phyloP scores from a whole-genome alignment of 2,329 filamentous ascomycete species.

The Colletotrichum scovillei region DNA sequence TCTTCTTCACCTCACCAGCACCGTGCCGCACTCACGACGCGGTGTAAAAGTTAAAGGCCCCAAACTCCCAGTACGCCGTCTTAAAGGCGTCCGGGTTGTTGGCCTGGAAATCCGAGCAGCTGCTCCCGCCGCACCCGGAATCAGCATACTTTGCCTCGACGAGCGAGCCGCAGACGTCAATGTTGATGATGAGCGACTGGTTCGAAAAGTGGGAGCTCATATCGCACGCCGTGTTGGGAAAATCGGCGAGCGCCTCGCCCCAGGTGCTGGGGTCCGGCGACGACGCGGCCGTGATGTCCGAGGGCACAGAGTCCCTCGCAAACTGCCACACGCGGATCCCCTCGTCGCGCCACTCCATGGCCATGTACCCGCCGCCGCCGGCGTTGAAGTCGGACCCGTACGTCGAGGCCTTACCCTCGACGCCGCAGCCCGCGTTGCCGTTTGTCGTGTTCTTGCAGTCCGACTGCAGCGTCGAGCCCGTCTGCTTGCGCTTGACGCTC shows the following conservation, averaged over 20 bases:
- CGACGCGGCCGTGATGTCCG: constrained; percentile 58
- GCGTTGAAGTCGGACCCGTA: constrained; percentile 66
- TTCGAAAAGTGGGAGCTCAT: constrained; percentile 71
- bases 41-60: constrained; percentile 68
- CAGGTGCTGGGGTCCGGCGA: constrained; percentile 71
- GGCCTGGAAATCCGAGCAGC: constrained; percentile 68
- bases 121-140: constrained; percentile 58
- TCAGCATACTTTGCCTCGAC: constrained; percentile 58
- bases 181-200: constrained; percentile 74
- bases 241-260: constrained; percentile 72
- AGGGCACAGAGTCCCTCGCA: constrained; percentile 56
- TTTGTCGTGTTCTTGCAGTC: constrained; percentile 65
- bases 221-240: constrained; percentile 71
- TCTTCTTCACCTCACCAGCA: background rate
- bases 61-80: constrained; percentile 75
- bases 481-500: constrained; percentile 64
- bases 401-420: constrained; percentile 53
- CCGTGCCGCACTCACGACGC: constrained; percentile 23
- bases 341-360: constrained; percentile 68
- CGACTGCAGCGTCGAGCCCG: constrained; percentile 52
- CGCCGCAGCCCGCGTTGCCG: constrained; percentile 68
- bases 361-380: constrained; percentile 67
- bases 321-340: constrained; percentile 76
- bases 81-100: constrained; percentile 66
- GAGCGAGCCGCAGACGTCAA: constrained; percentile 71